These are phyloP conservation scores for Apiotrichum brassicae DNA, from an alignment of 1,284 basidiomycete species.

Conservation along the genomic window DNA sequence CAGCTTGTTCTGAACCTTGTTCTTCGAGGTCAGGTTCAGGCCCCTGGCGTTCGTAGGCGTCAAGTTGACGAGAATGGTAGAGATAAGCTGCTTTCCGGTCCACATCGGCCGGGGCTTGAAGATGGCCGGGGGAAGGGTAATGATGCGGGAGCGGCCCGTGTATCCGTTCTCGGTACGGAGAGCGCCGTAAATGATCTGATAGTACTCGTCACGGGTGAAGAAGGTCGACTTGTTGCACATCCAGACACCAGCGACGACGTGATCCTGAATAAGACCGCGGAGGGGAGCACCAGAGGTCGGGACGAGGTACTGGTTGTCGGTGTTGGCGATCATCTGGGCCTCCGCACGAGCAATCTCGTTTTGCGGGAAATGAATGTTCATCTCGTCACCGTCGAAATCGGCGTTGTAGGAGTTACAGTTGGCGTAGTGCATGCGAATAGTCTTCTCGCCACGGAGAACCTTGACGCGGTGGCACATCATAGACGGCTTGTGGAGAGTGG, in stretches of 20 bases:
- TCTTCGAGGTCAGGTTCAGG: conserved; percentile 77
- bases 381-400: conserved; percentile 99
- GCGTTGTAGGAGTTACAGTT: conserved; percentile 99
- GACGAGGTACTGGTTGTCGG: conserved; percentile 97
- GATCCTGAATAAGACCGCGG: conserved; percentile 97
- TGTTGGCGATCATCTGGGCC: conserved; percentile 91
- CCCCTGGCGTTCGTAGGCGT: conserved; percentile 76
- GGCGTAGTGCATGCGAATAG: conserved; percentile 99
- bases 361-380: conserved; percentile 99
- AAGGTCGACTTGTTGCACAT: conserved; percentile 96
- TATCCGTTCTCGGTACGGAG: conserved; percentile 80
- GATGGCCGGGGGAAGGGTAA: conserved; percentile 83
- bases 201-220: conserved; percentile 92
- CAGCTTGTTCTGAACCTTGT: conserved; percentile 74
- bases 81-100: conserved; percentile 98
- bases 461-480: conserved; percentile 99
- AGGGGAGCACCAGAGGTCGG: conserved; percentile 97
- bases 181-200: conserved; percentile 93
- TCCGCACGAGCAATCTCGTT: conserved; percentile 79
- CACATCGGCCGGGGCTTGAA: conserved; percentile 86
- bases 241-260: conserved; percentile 97
- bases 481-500: conserved; percentile 97
- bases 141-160: conserved; percentile 60
- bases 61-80: conserved; percentile 85
- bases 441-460: conserved; percentile 92